phyloP scores from a whole-genome alignment of 225 moss, liverwort and hornwort genomes.

The Physcomitrium patens region DNA sequence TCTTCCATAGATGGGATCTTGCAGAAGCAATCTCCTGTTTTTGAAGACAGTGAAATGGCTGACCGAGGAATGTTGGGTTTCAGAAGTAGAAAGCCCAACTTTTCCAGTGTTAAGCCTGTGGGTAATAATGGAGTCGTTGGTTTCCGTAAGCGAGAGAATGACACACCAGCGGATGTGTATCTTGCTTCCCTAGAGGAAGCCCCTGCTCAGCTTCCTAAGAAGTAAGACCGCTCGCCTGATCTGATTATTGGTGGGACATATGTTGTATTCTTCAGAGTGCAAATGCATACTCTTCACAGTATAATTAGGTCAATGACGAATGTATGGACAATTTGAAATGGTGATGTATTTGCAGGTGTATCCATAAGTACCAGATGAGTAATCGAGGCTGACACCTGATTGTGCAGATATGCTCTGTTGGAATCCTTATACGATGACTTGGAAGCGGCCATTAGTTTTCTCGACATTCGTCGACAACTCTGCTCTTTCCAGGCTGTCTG shows the following conservation, averaged over 20 bases:
- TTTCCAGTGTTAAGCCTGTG: conserved; percentile 5
- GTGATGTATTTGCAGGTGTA: no score
- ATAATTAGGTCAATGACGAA: background rate
- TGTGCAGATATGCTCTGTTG: conserved; percentile 58
- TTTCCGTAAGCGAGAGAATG: conserved; percentile 46
- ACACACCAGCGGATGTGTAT: conserved; percentile 7
- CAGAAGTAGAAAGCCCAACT: conserved; percentile 68
- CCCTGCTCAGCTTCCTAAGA: conserved; percentile 39
- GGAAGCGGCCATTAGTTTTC: conserved; percentile 78
- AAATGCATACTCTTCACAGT: background rate
- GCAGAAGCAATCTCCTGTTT: background rate
- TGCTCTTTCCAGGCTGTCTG: conserved; percentile 78
- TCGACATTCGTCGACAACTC: conserved; percentile 79
- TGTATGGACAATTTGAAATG: no score
- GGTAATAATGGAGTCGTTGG: conserved; percentile 9
- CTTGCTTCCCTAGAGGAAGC: conserved; percentile 30
- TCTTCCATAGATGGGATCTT: conserved; percentile 44
- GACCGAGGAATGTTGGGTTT: conserved; percentile 56
- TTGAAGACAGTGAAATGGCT: conserved; percentile 27
- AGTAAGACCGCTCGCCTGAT: conserved; percentile 17
- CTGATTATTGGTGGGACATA: no score
- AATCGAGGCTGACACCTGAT: background rate
- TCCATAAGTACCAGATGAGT: background rate
- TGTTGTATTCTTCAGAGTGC: no score
- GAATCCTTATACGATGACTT: conserved; percentile 84